Evolutionary conservation across 192 early-diverging fungal species (phyloP), one percentile per base, ranked within the genome.

Genomic region (Gigaspora rosea): DNA sequence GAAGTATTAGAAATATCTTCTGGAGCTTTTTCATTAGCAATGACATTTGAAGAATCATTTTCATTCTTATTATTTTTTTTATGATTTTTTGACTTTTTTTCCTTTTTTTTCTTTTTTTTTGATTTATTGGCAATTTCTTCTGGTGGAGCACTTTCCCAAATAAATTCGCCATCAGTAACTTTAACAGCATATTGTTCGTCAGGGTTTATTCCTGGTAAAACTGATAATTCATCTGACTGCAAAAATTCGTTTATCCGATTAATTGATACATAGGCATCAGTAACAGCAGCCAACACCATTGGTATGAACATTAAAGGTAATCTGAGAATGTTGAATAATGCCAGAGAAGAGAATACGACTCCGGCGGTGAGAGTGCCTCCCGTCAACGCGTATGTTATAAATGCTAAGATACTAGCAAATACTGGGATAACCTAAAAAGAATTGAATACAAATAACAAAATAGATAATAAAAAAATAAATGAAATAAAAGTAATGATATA

Each of bases 301-400:
- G 91, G 91, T 4, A 92, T 73, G 54, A 92, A 80, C 46, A 91
- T 80, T 36, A 92, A 78, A 12, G 91, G 91, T 20, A 52, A 72
- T 63, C 89, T 78, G 15, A 92, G 79, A 16, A 90, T 92, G 77
- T 93, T 93, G 74, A 92, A 90, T 15, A 92, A 51, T 18, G 87
- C 87, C 33, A 92, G 75, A 12, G 89, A 79, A 5, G 88, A 85
- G 68, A 92, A 92, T 13, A 90, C 83, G 20, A 81, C 70, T 20
- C 85, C 81, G 1, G 90, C 83, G 12, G 80, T 84, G 20, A 88
- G 64, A 52, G 10, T 4, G 33, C 75, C 65, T 73, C 89, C 70
- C 64, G 81, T 15, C 52, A 85, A 50, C 78, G 80, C 58, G 79
- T 80, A 79, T 50, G 86, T 57, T 77, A 79, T 63, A 16, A 83